A percentile compares a stretch with the other conserved stretches of the same genome.
These are phyloP conservation scores for Penicillium brevicompactum DNA, from an alignment of 2,329 filamentous ascomycete genomes.

Conservation along the genomic window DNA sequence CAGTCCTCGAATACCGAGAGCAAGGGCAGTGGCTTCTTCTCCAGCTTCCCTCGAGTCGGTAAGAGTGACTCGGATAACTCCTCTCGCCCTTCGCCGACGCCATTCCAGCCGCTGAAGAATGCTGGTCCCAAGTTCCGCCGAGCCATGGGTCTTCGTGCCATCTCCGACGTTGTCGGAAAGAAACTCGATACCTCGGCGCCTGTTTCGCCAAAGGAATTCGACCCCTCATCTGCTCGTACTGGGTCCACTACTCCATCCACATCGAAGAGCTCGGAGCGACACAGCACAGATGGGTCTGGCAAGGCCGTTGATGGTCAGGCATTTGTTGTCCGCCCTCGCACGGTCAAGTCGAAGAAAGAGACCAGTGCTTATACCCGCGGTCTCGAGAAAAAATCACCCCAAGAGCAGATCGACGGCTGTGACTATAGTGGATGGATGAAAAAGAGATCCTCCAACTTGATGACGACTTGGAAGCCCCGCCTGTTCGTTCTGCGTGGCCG, in stretches of 20 bases:
- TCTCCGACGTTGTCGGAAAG: conserved; percentile 72
- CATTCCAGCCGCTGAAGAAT: conserved; percentile 56
- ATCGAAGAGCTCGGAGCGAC: conserved; percentile 75
- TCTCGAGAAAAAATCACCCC: conserved; percentile 75
- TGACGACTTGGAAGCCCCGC: conserved; percentile 96
- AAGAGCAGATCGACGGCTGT: conserved; percentile 80
- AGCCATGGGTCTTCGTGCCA: conserved; percentile 74
- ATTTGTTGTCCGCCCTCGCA: conserved; percentile 55
- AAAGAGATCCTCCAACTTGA: conserved; percentile 93
- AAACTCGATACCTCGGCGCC: conserved; percentile 46
- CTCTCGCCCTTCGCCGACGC: conserved; percentile 51
- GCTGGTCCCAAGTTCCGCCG: conserved; percentile 62
- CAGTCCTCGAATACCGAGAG: conserved; percentile 59
- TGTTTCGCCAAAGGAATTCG: conserved; percentile 54
- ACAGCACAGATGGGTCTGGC: conserved; percentile 66
- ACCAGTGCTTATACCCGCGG: conserved; percentile 93
- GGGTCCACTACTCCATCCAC: conserved; percentile 70
- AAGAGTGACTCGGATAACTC: conserved; percentile 54
- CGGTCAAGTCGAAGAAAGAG: conserved; percentile 79
- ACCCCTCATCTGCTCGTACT: conserved; percentile 70
- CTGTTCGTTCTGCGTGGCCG: conserved; percentile 94
- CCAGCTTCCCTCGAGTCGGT: conserved; percentile 48
- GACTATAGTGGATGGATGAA: conserved; percentile 99
- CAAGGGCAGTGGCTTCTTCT: conserved; percentile 43
- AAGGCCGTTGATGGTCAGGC: conserved; percentile 52